phyloP scores from a whole-genome alignment of 306 rosid genomes.

The Glycine latifolia region DNA sequence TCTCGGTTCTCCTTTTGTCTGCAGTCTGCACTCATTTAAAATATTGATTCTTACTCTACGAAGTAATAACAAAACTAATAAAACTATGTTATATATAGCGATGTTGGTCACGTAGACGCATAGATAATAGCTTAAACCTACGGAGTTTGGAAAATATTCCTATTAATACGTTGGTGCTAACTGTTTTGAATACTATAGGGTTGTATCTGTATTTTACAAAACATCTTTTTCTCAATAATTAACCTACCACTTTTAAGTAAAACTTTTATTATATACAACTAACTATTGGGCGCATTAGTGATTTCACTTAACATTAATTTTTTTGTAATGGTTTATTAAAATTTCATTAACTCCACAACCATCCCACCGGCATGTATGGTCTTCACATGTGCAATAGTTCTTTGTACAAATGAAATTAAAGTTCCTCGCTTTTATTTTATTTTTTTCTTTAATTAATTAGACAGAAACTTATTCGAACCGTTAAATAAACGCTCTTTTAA shows the following conservation, averaged over 20 bases:
- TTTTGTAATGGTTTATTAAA: conserved; percentile 45
- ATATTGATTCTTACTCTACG: conserved; percentile 26
- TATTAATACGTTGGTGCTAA: conserved; percentile 38
- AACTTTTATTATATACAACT: conserved; percentile 52
- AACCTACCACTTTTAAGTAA: conserved; percentile 45
- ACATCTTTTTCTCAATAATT: conserved; percentile 50
- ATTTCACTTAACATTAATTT: conserved; percentile 42
- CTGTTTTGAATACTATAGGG: conserved; percentile 34
- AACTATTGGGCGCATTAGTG: conserved; percentile 49
- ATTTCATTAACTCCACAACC: conserved; percentile 54
- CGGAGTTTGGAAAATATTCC: conserved; percentile 46
- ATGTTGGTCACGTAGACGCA: conserved; percentile 48
- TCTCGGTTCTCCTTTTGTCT: conserved; percentile 35
- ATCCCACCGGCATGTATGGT: conserved; percentile 58
- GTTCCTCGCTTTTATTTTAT: conserved; percentile 15
- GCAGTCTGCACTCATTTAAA: conserved; percentile 3
- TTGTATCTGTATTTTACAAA: conserved; percentile 46
- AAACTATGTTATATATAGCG: conserved; percentile 28
- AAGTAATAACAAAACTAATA: conserved; percentile 11
- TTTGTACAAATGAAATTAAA: conserved; percentile 34
- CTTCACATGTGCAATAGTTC: conserved; percentile 52
- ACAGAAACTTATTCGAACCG: conserved; percentile 13
- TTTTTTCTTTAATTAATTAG: conserved; percentile 40
- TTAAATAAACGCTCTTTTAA: conserved; percentile 35
- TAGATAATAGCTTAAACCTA: conserved; percentile 23